A percentile compares a stretch with the other conserved stretches of the same genome.
phyloP scores from a whole-genome alignment of 164 flowering plant species.

The Vitis rotundifolia region DNA sequence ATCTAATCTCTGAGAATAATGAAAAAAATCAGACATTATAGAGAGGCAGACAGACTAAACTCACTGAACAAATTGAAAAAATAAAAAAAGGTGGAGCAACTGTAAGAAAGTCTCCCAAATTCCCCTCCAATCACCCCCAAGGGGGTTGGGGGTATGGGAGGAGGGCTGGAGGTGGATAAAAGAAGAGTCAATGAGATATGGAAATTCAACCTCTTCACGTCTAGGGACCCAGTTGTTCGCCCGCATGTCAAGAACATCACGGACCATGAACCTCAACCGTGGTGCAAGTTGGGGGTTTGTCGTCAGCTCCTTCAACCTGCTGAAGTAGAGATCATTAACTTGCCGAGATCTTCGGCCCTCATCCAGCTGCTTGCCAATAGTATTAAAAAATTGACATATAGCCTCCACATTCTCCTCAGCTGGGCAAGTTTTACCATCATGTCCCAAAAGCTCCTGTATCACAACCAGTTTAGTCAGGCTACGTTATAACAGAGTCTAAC shows the following conservation, averaged over 20 bases:
- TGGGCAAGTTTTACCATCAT: conserved; percentile 69
- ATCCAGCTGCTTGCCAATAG: conserved; percentile 96
- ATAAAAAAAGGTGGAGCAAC: too few species aligned
- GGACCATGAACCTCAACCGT: conserved; percentile 80
- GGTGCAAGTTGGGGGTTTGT: conserved; percentile 68
- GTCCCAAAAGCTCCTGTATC: conserved; percentile 78
- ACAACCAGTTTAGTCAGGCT: background rate
- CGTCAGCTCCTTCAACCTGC: conserved; percentile 67
- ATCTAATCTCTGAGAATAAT: too few species aligned
- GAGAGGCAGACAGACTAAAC: too few species aligned
- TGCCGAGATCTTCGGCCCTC: conserved; percentile 69
- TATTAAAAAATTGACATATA: conserved; percentile 86
- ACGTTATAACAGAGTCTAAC: background rate
- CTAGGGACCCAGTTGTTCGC: conserved; percentile 87
- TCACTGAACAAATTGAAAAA: too few species aligned
- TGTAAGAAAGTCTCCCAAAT: too few species aligned
- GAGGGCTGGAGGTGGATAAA: background rate
- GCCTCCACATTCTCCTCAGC: conserved; percentile 99
- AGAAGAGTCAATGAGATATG: background rate
- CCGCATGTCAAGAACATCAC: conserved; percentile 82
- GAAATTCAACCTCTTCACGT: conserved; percentile 73
- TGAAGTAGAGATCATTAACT: conserved; percentile 73
- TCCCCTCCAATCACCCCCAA: too few species aligned
- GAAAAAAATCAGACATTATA: too few species aligned
- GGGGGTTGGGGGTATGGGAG: too few species aligned